phyloP scores from a whole-genome alignment of 2,329 filamentous ascomycete species.

The Saccharata proteae region DNA sequence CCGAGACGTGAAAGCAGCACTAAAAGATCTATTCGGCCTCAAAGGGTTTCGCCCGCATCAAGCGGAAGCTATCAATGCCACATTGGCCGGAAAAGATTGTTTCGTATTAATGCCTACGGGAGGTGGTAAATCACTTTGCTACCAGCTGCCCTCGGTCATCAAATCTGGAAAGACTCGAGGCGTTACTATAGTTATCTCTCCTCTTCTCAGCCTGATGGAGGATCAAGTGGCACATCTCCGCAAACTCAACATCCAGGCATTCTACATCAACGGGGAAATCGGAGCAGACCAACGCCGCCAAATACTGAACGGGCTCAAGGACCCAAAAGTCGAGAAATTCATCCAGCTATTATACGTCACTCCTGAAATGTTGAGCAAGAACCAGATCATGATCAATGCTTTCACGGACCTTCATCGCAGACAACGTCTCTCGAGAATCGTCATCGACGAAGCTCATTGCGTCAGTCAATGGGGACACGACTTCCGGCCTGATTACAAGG shows the following conservation, averaged over 20 bases:
- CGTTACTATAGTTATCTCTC: conserved; percentile 89
- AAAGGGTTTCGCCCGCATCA: conserved; percentile 83
- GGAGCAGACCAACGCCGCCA: conserved; percentile 47
- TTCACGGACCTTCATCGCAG: conserved; percentile 58
- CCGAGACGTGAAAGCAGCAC: conserved; percentile 63
- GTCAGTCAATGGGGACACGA: conserved; percentile 99
- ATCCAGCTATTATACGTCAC: conserved; percentile 90
- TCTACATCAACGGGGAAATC: conserved; percentile 70
- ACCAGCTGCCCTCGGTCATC: conserved; percentile 83
- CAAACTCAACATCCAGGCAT: conserved; percentile 63
- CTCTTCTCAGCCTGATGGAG: conserved; percentile 89
- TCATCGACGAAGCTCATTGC: conserved; percentile 98
- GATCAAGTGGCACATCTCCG: conserved; percentile 83
- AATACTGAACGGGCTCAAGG: conserved; percentile 53
- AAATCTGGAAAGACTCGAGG: conserved; percentile 69
- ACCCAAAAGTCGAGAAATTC: conserved; percentile 56
- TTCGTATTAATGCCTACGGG: conserved; percentile 98
- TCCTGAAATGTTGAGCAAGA: conserved; percentile 91
- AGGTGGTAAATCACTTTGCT: conserved; percentile 92
- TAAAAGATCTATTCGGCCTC: conserved; percentile 75
- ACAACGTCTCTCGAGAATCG: conserved; percentile 70
- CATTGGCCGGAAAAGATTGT: conserved; percentile 71
- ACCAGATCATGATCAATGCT: conserved; percentile 50
- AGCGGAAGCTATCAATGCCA: conserved; percentile 90
- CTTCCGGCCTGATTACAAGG: conserved; percentile 92